Percentiles rank a stretch among this genome's conserved stretches.
These are phyloP conservation scores for Beauveria asiatica DNA, from an alignment of 2,329 filamentous ascomycete genomes.

Conservation along the genomic window DNA sequence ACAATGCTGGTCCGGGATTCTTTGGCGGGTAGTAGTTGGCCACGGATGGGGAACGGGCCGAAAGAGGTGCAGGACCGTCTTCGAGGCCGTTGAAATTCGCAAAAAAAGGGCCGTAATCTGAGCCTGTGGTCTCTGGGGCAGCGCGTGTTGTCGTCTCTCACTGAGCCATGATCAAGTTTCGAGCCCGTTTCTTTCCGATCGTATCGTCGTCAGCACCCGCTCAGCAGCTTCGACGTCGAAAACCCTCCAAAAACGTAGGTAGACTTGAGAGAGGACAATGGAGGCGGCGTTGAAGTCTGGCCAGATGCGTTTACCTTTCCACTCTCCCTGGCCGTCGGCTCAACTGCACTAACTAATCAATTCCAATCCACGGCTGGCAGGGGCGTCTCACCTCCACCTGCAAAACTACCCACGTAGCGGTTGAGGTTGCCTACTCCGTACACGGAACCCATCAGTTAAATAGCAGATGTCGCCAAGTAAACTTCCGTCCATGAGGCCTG, in stretches of 20 bases:
- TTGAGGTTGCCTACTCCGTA: neutral
- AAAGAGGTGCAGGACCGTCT: slow-evolving; percentile 1
- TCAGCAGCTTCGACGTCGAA: neutral
- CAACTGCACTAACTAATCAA: neutral
- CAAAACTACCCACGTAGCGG: neutral
- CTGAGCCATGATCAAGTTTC: neutral
- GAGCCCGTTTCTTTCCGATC: neutral
- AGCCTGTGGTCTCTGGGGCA: neutral
- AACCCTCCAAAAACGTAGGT: neutral
- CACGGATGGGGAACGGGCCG: slow-evolving; percentile 7
- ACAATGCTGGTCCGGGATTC: neutral
- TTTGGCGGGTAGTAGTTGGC: neutral
- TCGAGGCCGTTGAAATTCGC: neutral
- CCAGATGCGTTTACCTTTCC: neutral
- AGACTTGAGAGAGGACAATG: neutral
- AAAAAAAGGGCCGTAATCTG: neutral
- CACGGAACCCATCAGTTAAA: too few species aligned
- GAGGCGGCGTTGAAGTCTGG: neutral
- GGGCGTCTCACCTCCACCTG: slow-evolving; percentile 3
- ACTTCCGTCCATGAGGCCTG: too few species aligned
- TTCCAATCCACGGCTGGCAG: neutral
- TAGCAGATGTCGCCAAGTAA: too few species aligned
- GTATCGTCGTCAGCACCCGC: neutral
- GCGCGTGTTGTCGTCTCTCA: neutral
- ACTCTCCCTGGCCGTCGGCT: neutral